Conservation (phyloP, 73 alveolate genomes). For the Paramecium octaurelia region DNA sequence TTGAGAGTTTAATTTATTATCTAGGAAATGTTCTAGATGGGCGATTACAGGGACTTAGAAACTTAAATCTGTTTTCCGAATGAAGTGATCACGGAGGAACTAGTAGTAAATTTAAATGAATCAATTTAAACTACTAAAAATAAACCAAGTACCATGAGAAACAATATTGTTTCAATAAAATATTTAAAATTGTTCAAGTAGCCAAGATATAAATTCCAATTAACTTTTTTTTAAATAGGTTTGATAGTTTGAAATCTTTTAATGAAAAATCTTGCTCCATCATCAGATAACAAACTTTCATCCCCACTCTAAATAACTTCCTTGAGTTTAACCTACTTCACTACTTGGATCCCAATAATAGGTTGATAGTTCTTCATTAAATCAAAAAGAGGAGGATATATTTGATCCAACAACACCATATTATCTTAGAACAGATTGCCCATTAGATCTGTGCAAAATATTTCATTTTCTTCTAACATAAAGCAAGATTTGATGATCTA, state of each 20-base stretch:
- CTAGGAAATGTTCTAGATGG: neutral
- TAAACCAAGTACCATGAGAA: neutral
- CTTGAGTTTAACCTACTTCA: neutral
- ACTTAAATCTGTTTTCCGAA: neutral
- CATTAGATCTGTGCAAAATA: neutral
- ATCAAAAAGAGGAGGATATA: slow-evolving; percentile 20
- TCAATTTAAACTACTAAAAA: neutral
- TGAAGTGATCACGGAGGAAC: neutral
- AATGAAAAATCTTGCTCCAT: neutral
- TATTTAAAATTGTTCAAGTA: neutral
- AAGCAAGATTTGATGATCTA: neutral
- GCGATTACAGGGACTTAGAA: neutral
- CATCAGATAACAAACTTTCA: neutral
- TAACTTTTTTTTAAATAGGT: neutral
- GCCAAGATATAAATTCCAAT: neutral
- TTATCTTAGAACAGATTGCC: neutral
- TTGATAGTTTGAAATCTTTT: neutral
- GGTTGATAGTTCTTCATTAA: slow-evolving; percentile 35
- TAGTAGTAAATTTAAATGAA: neutral
- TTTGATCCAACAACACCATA: neutral
- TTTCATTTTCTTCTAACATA: neutral
- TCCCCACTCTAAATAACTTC: neutral
- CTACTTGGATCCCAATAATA: neutral
- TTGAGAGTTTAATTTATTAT: neutral
- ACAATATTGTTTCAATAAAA: neutral